These are phyloP conservation scores for Selaginella moellendorffii DNA, from an alignment of 75 land plant genomes.

Conservation along the genomic window DNA sequence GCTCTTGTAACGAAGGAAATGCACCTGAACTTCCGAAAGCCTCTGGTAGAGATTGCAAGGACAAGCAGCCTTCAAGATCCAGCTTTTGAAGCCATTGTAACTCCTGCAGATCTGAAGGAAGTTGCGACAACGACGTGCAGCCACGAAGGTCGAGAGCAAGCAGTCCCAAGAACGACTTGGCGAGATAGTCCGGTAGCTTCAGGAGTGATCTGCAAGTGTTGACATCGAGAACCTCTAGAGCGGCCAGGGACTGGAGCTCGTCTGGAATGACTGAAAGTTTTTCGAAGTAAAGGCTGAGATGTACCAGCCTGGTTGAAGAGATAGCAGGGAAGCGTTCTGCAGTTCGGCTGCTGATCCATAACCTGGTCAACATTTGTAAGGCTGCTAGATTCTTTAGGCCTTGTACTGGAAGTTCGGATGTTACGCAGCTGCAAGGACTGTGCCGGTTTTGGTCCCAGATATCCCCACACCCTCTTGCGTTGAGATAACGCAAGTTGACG, in stretches of 20 bases:
- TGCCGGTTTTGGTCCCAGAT: background rate
- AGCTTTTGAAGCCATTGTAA: background rate
- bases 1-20: background rate
- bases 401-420: background rate
- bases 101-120: background rate
- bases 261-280: background rate
- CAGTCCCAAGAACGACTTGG: background rate
- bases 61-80: background rate
- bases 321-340: background rate
- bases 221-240: background rate
- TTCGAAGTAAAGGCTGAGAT: background rate
- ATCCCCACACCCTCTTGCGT: background rate
- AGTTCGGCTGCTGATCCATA: background rate
- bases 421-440: background rate
- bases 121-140: background rate
- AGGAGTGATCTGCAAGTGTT: background rate
- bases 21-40: background rate
- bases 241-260: background rate
- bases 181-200: background rate
- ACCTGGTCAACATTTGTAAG: background rate
- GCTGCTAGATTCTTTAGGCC: background rate
- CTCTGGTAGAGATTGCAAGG: background rate
- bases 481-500: background rate
- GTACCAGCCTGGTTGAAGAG: background rate
- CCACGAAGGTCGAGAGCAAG: background rate